Base-by-base conservation (phyloP, 2,329 filamentous ascomycete genomes). In the Paraphaeosphaeria sporulosa region DNA sequence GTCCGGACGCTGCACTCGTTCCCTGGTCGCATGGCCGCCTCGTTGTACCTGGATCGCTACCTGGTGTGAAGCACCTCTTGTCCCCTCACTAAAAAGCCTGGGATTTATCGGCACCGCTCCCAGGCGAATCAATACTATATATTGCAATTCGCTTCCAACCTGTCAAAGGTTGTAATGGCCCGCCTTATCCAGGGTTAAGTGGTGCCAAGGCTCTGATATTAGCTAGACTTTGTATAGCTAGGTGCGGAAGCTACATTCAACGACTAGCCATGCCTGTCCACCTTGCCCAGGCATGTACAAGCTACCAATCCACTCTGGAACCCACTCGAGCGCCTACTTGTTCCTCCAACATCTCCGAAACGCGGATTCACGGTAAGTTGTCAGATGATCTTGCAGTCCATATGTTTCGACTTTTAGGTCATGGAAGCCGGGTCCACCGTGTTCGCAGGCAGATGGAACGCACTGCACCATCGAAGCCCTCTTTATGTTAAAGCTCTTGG, bases 11-110 rank as follows among this genome's bases (percentile, higher is more conserved):
- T 50, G n/a, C 17, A 32, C 21, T 32, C 9, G 5, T 34, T 21
- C 30, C 32, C n/a, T 23, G 60, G 46, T 32, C 10, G 30, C 30
- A 12, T 32, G 30, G 30, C 30, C 32, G 25, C 56, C 43, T 38
- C 54, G 52, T 58, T 43, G 54, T 55, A 56, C 61, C 59, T 60
- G 59, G 62, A 60, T 58, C 44, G 47, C 38, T 59, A 52, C 65
- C 64, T 52, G 54, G 63, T 63, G 51, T 38, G 12, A 27, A 10
- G 27, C 17, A 40, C 17, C 17, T n/a, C 50, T 4, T 19, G 13
- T 10, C 53, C n/a, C 42, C 10, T 44, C 42, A 23, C 21, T 23
- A 23, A 19, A 50, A 32, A 32, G 49, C 15, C 15, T 51, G 32
- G 32, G 25, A 8, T 10, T 30, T 19, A 15, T 42, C 36, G n/a